Percentiles rank a stretch among this genome's conserved stretches.
Conservation (phyloP, 2,329 filamentous ascomycete species). For the Westerdykella aurantiaca region DNA sequence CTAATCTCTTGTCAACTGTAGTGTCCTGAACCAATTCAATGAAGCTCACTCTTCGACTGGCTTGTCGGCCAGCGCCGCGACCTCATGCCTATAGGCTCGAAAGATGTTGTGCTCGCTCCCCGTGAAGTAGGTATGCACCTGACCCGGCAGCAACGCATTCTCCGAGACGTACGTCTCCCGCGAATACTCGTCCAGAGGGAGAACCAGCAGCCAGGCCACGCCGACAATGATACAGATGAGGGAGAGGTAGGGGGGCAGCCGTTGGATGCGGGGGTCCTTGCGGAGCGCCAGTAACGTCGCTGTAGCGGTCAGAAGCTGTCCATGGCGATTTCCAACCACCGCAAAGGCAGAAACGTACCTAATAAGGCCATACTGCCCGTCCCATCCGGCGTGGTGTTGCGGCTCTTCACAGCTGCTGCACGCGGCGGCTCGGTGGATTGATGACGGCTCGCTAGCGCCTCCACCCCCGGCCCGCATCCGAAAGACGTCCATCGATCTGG, state of each 20-base stretch:
- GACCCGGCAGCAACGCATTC: conserved; percentile 89
- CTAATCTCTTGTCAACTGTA: conserved; percentile 37
- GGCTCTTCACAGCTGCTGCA: conserved; percentile 2
- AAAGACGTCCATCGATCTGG: neutral
- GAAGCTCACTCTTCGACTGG: conserved; percentile 29
- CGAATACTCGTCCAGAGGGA: conserved; percentile 87
- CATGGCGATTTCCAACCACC: neutral
- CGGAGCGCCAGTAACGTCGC: conserved; percentile 63
- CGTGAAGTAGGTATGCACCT: conserved; percentile 96
- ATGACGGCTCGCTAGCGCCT: conserved; percentile 6
- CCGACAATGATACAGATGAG: conserved; percentile 78
- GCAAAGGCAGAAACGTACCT: conserved; percentile 17
- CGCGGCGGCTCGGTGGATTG: neutral
- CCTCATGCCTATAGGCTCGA: conserved; percentile 79
- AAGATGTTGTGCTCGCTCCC: conserved; percentile 95
- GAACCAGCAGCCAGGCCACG: conserved; percentile 79
- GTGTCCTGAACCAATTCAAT: neutral
- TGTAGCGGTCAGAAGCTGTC: conserved; percentile 21
- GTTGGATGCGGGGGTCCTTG: conserved; percentile 73
- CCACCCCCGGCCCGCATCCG: neutral
- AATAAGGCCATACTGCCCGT: conserved; percentile 31
- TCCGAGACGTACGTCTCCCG: conserved; percentile 93
- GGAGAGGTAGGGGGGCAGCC: conserved; percentile 82
- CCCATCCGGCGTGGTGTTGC: conserved; percentile 7
- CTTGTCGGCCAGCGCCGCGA: conserved; percentile 55